phyloP scores from a whole-genome alignment of 345 rosid species.

The Linum lewisii region DNA sequence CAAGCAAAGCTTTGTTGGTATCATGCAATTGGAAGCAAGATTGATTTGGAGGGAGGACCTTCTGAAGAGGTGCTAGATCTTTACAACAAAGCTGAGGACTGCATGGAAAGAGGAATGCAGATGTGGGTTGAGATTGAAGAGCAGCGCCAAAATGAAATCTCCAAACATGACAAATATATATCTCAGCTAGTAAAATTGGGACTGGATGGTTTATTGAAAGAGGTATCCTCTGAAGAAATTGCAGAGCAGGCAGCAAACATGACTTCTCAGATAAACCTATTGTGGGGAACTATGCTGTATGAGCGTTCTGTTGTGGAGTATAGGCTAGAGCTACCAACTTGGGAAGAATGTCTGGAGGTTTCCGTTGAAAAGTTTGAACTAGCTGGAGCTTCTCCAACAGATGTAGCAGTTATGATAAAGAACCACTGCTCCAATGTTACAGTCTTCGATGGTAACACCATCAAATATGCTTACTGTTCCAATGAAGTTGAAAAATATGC shows the following conservation, averaged over 20 bases:
- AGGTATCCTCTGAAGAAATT: slow-evolving; percentile 59
- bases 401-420: slow-evolving; percentile 95
- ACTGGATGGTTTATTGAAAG: slow-evolving; percentile 51
- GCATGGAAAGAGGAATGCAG: slow-evolving; percentile 95
- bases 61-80: slow-evolving; percentile 72
- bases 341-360: slow-evolving; percentile 99
- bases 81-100: slow-evolving; percentile 95
- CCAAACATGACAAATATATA: slow-evolving; percentile 61
- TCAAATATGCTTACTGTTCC: slow-evolving; percentile 1
- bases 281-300: slow-evolving; percentile 92
- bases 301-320: slow-evolving; percentile 93
- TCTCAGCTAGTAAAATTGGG: slow-evolving; percentile 55
- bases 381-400: slow-evolving; percentile 95
- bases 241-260: slow-evolving; percentile 71
- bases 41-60: slow-evolving; percentile 51
- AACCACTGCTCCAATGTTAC: slow-evolving; percentile 84
- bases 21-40: slow-evolving; percentile 59
- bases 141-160: slow-evolving; percentile 75
- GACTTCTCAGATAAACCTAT: slow-evolving; percentile 83
- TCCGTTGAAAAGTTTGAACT: slow-evolving; percentile 96
- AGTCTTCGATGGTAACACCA: slow-evolving; percentile 66
- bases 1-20: slow-evolving; percentile 96
- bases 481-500: no score
- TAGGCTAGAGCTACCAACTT: slow-evolving; percentile 75
- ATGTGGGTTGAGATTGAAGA: slow-evolving; percentile 98